Base-by-base conservation (phyloP, 495 filamentous ascomycete genomes). In the Talaromyces ruber region DNA sequence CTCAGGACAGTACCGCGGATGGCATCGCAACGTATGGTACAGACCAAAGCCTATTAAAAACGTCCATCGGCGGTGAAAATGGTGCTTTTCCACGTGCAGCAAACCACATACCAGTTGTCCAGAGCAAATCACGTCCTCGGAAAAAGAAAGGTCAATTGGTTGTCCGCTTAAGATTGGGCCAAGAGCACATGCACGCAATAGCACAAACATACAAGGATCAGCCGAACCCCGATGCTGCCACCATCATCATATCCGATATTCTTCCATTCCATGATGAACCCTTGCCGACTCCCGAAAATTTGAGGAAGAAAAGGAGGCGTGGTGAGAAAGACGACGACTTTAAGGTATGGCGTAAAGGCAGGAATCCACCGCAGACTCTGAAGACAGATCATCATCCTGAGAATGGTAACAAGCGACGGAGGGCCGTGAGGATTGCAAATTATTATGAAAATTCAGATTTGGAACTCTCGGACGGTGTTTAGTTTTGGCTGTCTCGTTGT, bases 271-370 rank as follows among this genome's bases (percentile, higher is more conserved):
- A 60, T 6, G 24, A 28, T n/a, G 21, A 52, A n/a, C 26, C 57
- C 12, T 7, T 26, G 22, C n/a, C 45, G 25, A 30, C 37, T 32
- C 39, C 39, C 16, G 37, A 60, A 3, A 52, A 30, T 11, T 0
- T 18, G 7, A 60, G 37, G 45, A 60, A 26, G 22, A 60, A 22
- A 24, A 60, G 43, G 8, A 43, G 59, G 52, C 59, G 59, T 12
- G 59, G 59, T 12, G 59, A 60, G 26, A 60, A 60, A 16, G 59
- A 60, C 7, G 43, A 29, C n/a, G 59, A 60, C 11, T 60, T 29
- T 12, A 60, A 52, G 8, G 26, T 18, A 14, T 25, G 34, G 22
- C 26, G 39, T 26, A n/a, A 18, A 45, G 22, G 21, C 16, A 47
- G 39, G 39, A 47, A 47, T 18, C 43, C 43, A 21, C 57, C 30